phyloP scores from a whole-genome alignment of 2,329 filamentous ascomycete genomes.

The Colletotrichum gigasporum region DNA sequence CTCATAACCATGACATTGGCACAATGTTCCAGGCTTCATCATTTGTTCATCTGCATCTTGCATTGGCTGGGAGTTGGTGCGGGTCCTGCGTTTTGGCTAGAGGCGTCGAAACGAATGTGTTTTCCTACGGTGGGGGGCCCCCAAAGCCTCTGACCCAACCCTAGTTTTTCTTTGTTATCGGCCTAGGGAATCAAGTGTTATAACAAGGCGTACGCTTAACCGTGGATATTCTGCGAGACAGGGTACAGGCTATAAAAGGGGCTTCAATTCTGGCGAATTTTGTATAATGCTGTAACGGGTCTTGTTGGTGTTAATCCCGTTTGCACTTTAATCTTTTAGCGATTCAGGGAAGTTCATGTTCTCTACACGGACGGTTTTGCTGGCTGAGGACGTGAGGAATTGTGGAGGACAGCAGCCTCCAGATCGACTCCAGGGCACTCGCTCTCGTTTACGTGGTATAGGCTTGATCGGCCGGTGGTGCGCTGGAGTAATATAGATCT shows the following conservation, averaged over 20 bases:
- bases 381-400: too few species aligned
- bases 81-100: slow-evolving; percentile 7
- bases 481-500: too few species aligned
- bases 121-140: neutral
- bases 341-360: neutral
- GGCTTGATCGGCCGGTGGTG: too few species aligned
- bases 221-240: neutral
- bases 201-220: neutral
- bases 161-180: neutral
- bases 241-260: neutral
- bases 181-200: neutral
- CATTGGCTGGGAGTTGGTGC: slow-evolving; percentile 27
- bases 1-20: slow-evolving; percentile 3
- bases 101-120: slow-evolving; percentile 7
- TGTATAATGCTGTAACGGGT: neutral
- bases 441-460: too few species aligned
- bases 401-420: too few species aligned
- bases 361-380: neutral
- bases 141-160: neutral
- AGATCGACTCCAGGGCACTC: too few species aligned
- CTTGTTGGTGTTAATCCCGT: neutral
- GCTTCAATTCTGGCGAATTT: neutral
- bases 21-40: neutral
- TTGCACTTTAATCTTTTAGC: neutral
- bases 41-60: slow-evolving; percentile 18